phyloP scores from a whole-genome alignment of 345 rosid genomes.

The Populus simonii region DNA sequence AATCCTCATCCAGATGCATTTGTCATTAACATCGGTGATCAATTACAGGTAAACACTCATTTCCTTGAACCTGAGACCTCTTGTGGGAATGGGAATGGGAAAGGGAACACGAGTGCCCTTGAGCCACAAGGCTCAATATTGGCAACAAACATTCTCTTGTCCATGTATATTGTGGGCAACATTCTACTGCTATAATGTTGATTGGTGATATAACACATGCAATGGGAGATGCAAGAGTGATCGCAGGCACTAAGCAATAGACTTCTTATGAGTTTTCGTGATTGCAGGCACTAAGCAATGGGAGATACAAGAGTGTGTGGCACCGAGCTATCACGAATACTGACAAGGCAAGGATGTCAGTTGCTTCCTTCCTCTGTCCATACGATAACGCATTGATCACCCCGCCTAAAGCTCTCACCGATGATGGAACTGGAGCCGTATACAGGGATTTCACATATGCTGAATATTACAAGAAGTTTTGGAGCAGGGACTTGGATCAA shows the following conservation, averaged over 20 bases:
- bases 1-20: conserved; percentile 74
- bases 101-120: too few relatives aligned
- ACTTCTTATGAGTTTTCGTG: not conserved
- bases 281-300: conserved; percentile 76
- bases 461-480: conserved; percentile 80
- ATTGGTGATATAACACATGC: too few relatives aligned
- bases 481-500: conserved; percentile 86
- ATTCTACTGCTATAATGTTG: too few relatives aligned
- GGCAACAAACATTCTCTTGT: too few relatives aligned
- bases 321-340: conserved; percentile 74
- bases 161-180: too few relatives aligned
- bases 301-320: conserved; percentile 84
- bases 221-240: too few relatives aligned
- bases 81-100: too few relatives aligned
- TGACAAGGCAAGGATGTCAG: conserved; percentile 57
- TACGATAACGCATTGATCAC: conserved; percentile 56
- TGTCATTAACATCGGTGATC: conserved; percentile 88
- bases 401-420: conserved; percentile 47
- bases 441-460: conserved; percentile 78
- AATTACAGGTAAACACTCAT: conserved; percentile 53
- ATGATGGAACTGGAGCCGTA: conserved; percentile 40
- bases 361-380: conserved; percentile 81
- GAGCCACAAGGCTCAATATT: too few relatives aligned
- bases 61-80: not conserved
- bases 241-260: too few relatives aligned